Conservation (phyloP, 371 early-diverging fungal genomes). For the Quaeritorhiza haematococci region DNA sequence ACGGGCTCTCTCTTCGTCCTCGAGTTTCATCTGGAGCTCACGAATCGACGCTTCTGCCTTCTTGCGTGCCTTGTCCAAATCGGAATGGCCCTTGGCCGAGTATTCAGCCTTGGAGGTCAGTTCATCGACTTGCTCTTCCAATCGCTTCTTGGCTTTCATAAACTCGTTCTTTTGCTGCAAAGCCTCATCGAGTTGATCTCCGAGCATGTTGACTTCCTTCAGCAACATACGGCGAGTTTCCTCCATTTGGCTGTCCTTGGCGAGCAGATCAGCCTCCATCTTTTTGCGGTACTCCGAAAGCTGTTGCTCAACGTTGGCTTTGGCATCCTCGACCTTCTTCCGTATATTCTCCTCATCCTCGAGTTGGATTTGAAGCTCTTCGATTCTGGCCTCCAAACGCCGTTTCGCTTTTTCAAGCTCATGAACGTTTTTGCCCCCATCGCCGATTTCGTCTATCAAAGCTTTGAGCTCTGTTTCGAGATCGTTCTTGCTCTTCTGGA, state of each 20-base stretch:
- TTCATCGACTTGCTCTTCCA: slow-evolving; percentile 61
- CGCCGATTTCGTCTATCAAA: slow-evolving; percentile 74
- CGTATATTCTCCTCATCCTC: slow-evolving; percentile 57
- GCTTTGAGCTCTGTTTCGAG: slow-evolving; percentile 66
- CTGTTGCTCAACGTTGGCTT: slow-evolving; percentile 58
- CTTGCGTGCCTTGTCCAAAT: slow-evolving; percentile 62
- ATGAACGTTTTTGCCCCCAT: slow-evolving; percentile 67
- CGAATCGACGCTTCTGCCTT: slow-evolving; percentile 48
- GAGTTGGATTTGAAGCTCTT: slow-evolving; percentile 52
- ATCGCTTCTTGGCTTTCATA: slow-evolving; percentile 50
- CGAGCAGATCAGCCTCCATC: slow-evolving; percentile 58
- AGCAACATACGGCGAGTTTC: slow-evolving; percentile 68
- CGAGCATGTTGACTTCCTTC: slow-evolving; percentile 69
- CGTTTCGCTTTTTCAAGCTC: slow-evolving; percentile 67
- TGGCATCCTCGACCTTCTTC: slow-evolving; percentile 60
- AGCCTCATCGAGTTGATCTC: slow-evolving; percentile 67
- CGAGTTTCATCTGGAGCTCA: slow-evolving; percentile 58
- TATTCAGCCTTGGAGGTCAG: slow-evolving; percentile 48
- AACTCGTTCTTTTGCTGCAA: slow-evolving; percentile 48
- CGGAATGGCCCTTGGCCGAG: slow-evolving; percentile 59
- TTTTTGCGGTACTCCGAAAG: slow-evolving; percentile 57
- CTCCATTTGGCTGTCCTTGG: slow-evolving; percentile 65
- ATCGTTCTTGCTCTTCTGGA: slow-evolving; percentile 61
- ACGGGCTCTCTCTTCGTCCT: slow-evolving; percentile 59
- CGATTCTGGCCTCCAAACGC: slow-evolving; percentile 54